Conservation (phyloP, 805 yeast genomes). For the Metschnikowia picachoensis region DNA sequence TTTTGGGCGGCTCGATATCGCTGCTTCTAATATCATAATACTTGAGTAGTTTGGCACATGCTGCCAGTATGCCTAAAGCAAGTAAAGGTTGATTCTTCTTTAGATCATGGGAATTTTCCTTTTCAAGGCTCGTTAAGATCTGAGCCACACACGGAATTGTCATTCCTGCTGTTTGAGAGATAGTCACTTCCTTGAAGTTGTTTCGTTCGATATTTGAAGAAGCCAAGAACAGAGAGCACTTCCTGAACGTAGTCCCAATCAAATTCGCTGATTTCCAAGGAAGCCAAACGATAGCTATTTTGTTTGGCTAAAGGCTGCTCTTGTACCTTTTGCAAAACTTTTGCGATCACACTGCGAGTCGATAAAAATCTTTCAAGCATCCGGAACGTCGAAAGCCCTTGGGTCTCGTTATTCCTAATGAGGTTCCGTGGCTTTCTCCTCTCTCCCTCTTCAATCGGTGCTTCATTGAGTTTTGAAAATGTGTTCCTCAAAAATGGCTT, state of each 20-base stretch:
- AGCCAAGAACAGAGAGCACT: not conserved
- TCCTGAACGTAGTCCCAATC: not conserved
- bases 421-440: not conserved
- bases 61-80: not conserved
- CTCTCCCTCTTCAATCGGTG: not conserved
- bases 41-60: not conserved
- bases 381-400: not conserved
- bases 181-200: not conserved
- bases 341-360: slow-evolving; percentile 1
- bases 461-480: not conserved
- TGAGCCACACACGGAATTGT: not conserved
- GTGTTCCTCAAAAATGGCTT: not conserved
- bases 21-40: not conserved
- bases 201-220: not conserved
- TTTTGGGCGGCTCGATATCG: not conserved
- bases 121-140: not conserved
- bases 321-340: not conserved
- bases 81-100: not conserved
- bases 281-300: not conserved
- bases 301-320: not conserved
- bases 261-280: not conserved
- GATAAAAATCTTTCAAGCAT: slow-evolving; percentile 1
- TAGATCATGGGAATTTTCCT: not conserved
- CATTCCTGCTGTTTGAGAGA: not conserved
- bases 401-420: not conserved